Evolutionary conservation across 441 rosid genomes (phyloP).

Genomic region (Macaranga tanarius): DNA sequence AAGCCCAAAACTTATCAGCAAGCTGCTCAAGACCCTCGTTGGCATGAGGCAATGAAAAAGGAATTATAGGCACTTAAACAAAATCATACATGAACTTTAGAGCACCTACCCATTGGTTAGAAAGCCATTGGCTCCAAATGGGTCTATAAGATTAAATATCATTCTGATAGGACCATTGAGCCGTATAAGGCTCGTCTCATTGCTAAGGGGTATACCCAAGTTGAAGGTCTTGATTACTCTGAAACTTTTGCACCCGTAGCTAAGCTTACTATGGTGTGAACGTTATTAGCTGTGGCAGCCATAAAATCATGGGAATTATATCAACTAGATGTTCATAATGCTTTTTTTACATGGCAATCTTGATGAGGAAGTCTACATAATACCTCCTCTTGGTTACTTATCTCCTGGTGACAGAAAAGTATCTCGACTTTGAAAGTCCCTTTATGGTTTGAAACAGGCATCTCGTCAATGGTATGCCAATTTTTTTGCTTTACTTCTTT

Average conservation of each 20-base stretch:
- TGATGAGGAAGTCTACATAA: no score
- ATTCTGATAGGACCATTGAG: no score
- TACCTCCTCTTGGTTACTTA: no score
- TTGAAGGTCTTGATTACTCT: no score
- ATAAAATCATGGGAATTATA: not conserved
- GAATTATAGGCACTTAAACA: not conserved
- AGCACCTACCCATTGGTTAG: not conserved
- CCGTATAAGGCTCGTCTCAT: no score
- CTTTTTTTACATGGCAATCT: no score
- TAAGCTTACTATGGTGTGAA: not conserved
- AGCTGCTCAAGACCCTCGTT: not conserved
- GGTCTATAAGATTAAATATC: not conserved
- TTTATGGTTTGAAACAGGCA: no score
- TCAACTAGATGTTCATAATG: not conserved
- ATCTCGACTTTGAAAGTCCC: no score
- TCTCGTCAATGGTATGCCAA: not conserved
- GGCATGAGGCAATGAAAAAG: not conserved
- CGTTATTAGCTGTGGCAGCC: not conserved
- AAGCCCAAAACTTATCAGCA: not conserved
- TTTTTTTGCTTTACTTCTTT: no score
- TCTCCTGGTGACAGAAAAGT: no score
- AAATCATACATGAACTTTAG: not conserved
- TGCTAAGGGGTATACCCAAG: no score
- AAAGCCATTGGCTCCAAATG: not conserved
- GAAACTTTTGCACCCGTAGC: not conserved